Base-by-base conservation (phyloP, 208 protist genomes). In the Herpetomonas samuelpessoai region DNA sequence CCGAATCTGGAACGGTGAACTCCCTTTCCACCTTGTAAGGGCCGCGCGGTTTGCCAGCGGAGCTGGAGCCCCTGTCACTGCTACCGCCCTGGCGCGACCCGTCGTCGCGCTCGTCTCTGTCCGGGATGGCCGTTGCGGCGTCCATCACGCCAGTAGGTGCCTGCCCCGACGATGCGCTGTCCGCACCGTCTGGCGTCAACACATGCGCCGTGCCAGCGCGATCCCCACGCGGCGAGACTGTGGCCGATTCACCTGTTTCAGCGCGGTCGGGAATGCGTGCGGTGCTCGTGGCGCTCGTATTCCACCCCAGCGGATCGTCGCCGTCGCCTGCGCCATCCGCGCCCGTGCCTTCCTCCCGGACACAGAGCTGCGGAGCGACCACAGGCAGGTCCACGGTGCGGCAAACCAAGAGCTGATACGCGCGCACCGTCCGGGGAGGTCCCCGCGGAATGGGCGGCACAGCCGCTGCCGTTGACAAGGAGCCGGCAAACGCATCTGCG, bases 401-500 rank as follows among this genome's bases (percentile, higher is more conserved):
- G 56, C 65, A 73, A 51, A 74, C 46, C 14, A 80, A 53, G 2
- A 89, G 57, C 55, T 86, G 75, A 49, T 85, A 89, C 50, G 62
- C 55, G 18, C 59, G 49, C 50, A 85, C 69, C 18, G 67, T 79
- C 45, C 45, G 65, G 65, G 14, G 59, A n/a, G 16, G 45, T 22
- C 25, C 22, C 28, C n/a, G 30, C 44, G n/a, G 44, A 28, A 44
- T 1, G 12, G 35, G 48, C 0, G 49, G 41, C 10, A 31, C 25
- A 19, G 55, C 56, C 14, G 46, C 46, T 0, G 46, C 18, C 25
- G 46, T 28, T 14, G 24, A 51, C 19, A 7, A 29, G 19, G 51
- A 38, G 16, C 2, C 51, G 45, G 29, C 44, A 48, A 48, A 48
- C 16, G 22, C 44, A 3, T 48, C 44, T 10, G 25, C 38, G 14